A percentile compares a stretch with the other conserved stretches of the same genome.
Evolutionary conservation across 2,329 filamentous ascomycete species (phyloP).

Genomic region (Endothia cerciana): DNA sequence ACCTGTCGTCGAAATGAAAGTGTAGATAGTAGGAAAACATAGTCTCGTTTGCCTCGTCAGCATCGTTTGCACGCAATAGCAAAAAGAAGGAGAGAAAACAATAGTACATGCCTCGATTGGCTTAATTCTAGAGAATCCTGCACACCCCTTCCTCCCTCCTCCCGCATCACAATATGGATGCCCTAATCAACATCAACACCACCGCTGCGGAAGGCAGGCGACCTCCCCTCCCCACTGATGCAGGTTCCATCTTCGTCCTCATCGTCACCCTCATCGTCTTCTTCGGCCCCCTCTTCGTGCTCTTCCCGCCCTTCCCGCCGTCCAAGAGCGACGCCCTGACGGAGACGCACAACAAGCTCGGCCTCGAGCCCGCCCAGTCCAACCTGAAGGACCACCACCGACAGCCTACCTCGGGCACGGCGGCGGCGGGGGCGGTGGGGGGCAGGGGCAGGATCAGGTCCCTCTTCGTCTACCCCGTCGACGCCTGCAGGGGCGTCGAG

Average conservation of each 20-base stretch:
- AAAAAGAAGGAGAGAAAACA: not conserved
- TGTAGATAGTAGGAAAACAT: not conserved
- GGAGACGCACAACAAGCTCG: slow-evolving; percentile 58
- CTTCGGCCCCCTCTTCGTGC: slow-evolving; percentile 55
- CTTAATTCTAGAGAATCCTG: not conserved
- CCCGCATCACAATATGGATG: slow-evolving; percentile 16
- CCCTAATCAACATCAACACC: slow-evolving; percentile 9
- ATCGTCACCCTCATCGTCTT: slow-evolving; percentile 53
- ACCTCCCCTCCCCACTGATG: slow-evolving; percentile 33
- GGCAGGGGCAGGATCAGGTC: slow-evolving; percentile 52
- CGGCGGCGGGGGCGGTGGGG: slow-evolving; percentile 23
- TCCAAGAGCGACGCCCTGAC: slow-evolving; percentile 56
- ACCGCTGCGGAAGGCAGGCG: slow-evolving; percentile 15
- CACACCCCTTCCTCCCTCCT: slow-evolving; percentile 1
- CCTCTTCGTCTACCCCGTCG: slow-evolving; percentile 80
- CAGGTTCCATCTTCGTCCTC: slow-evolving; percentile 44
- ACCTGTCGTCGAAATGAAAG: not conserved
- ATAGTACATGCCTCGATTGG: not conserved
- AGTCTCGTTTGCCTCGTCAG: not conserved
- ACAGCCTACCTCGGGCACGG: slow-evolving; percentile 29
- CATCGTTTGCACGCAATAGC: not conserved
- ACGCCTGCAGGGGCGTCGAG: slow-evolving; percentile 80
- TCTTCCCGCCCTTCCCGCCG: slow-evolving; percentile 59
- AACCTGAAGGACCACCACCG: slow-evolving; percentile 38
- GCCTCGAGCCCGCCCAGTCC: slow-evolving; percentile 42